Evolutionary conservation across 163 green algal species (phyloP).

Genomic region (Chloromonas sp.): DNA sequence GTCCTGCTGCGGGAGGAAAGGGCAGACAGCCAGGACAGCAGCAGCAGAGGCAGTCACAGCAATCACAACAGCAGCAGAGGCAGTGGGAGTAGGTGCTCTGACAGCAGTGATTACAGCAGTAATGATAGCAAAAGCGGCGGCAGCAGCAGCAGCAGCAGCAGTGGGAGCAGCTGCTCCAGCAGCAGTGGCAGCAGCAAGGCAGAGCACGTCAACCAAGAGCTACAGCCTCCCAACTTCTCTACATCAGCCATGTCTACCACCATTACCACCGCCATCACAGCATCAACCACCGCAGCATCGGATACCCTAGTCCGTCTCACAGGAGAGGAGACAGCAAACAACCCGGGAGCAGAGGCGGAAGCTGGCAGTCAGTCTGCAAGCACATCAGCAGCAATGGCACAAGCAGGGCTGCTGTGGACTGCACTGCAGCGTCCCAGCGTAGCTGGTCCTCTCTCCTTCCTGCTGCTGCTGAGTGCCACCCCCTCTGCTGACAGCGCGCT

Average conservation of each 20-base stretch:
- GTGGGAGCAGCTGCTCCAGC: background rate
- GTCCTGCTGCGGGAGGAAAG: conserved; percentile 75
- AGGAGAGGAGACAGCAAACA: background rate
- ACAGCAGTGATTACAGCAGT: background rate
- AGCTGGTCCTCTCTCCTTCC: conserved; percentile 51
- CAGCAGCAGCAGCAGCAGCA: background rate
- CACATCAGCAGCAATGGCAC: conserved; percentile 7
- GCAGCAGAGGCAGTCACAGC: background rate
- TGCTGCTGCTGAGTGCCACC: conserved; percentile 23
- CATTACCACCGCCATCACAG: background rate
- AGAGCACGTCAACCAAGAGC: too few relatives aligned
- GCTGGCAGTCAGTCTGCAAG: background rate
- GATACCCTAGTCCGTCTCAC: background rate
- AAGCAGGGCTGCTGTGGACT: conserved; percentile 59
- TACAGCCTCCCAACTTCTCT: too few relatives aligned
- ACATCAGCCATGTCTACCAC: background rate
- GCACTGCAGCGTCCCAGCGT: conserved; percentile 72
- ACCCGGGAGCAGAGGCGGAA: background rate
- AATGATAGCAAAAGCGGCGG: too few relatives aligned
- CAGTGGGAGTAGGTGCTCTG: background rate
- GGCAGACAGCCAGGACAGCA: background rate
- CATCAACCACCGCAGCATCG: background rate
- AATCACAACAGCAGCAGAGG: background rate
- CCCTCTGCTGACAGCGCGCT: conserved; percentile 60
- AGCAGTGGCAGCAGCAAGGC: background rate